A percentile compares a stretch with the other conserved stretches of the same genome.
phyloP scores from a whole-genome alignment of 228 moss, liverwort and hornwort species.

The Sphagnum magellanicum region DNA sequence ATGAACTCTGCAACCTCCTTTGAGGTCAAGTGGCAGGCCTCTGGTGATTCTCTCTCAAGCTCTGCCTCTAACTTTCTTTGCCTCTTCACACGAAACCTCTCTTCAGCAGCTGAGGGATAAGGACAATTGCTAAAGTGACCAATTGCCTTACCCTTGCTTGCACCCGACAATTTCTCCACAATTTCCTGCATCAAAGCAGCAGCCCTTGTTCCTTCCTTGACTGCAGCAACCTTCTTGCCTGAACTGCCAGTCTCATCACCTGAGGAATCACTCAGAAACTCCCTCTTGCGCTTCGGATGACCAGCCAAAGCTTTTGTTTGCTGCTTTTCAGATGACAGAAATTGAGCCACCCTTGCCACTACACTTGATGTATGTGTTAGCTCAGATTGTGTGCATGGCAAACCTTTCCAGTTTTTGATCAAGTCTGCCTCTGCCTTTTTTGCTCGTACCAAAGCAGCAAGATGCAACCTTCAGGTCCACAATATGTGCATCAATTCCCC shows the following conservation, averaged over 20 bases:
- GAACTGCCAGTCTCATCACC: constrained; percentile 33
- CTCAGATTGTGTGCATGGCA: constrained; percentile 47
- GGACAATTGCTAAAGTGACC: constrained; percentile 32
- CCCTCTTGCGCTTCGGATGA: constrained; percentile 42
- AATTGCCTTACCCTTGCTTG: constrained; percentile 8
- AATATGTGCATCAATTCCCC: not conserved
- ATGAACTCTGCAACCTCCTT: constrained; percentile 72
- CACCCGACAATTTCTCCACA: constrained; percentile 19
- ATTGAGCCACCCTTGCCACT: constrained; percentile 53
- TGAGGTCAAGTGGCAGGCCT: constrained; percentile 57
- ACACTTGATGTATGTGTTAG: constrained; percentile 42
- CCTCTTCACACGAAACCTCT: constrained; percentile 48
- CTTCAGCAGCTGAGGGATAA: constrained; percentile 86
- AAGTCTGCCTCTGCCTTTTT: constrained; percentile 72
- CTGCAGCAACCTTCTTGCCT: constrained; percentile 10
- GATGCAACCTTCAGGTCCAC: constrained; percentile 44
- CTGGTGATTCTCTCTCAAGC: constrained; percentile 50
- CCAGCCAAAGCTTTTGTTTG: constrained; percentile 10
- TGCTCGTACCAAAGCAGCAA: constrained; percentile 51
- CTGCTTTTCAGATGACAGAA: constrained; percentile 54
- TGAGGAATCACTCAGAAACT: constrained; percentile 26
- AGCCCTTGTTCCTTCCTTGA: constrained; percentile 23
- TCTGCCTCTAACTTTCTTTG: constrained; percentile 41
- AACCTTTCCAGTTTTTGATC: constrained; percentile 59
- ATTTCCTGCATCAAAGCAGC: constrained; percentile 27